Base-by-base conservation (phyloP, 768 basidiomycete species). In the Boletus rubropictus region DNA sequence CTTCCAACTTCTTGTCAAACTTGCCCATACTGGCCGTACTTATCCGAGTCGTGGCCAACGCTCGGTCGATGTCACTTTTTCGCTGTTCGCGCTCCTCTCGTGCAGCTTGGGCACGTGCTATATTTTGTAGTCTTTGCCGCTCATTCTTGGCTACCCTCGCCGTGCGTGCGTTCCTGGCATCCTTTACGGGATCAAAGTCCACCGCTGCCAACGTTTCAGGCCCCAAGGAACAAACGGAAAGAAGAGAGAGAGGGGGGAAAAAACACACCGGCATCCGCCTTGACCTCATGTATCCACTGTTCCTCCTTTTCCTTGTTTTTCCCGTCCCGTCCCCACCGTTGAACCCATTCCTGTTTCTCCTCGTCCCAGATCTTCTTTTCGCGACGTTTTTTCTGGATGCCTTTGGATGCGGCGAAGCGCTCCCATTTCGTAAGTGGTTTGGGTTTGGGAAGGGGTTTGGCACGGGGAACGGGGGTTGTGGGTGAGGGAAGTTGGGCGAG, bases 341-440 rank as follows among this genome's bases (percentile, higher is more conserved):
- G 77, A 5, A 94, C 86, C 86, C 89, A 98, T 15, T 86, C 87
- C 66, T 96, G 91, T 61, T 77, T 81, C 66, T 95, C 93, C 58
- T 98, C 94, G 65, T 98, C 93, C 89, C 89, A 98, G 5, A 82
- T 78, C 57, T 83, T 82, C 71, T 79, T 86, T 11, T 95, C 90
- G 37, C 79, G 79, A 39, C 71, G 77, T 60, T 72, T 80, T 59
- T 96, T 81, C 59, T 81, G 80, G 59, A 98, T 98, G 31, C 96
- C 96, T 72, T 96, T 97, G 31, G 89, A 84, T 39, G 83, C 81
- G 5, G 95, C 95, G 60, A 98, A 99, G 46, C 80, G 75, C 72
- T 98, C 90, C 96, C 96, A 99, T 67, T 96, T 98, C 7, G 95
- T 98, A 28, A 77, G 81, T 8, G 86, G 84, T 68, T 95, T 96